Conservation (phyloP, 371 early-diverging fungal species). For the Saksenaea oblongispora region DNA sequence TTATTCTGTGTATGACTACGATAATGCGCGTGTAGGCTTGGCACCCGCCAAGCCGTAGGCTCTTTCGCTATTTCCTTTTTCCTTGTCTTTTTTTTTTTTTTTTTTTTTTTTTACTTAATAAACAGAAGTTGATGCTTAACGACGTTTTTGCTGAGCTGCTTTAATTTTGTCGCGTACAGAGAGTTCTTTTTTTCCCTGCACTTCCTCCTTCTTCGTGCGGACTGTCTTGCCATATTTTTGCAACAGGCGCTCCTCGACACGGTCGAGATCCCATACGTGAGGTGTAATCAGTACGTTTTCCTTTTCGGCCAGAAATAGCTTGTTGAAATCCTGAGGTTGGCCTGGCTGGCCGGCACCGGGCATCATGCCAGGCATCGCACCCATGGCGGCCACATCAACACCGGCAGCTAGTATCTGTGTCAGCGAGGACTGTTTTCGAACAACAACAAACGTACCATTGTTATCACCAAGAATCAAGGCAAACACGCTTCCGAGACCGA, state of each 20-base stretch:
- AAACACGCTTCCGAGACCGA: conserved; percentile 93
- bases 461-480: conserved; percentile 89
- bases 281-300: conserved; percentile 85
- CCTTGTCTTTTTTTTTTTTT: background rate
- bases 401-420: conserved; percentile 72
- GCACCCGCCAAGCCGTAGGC: conserved; percentile 22
- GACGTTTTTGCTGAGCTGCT: conserved; percentile 34
- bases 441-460: conserved; percentile 62
- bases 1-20: conserved; percentile 34
- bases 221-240: conserved; percentile 71
- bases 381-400: conserved; percentile 90
- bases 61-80: background rate
- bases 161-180: conserved; percentile 30
- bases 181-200: conserved; percentile 15
- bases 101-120: background rate
- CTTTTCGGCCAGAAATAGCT: conserved; percentile 84
- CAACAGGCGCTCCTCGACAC: conserved; percentile 83
- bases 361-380: conserved; percentile 50
- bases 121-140: conserved; percentile 4
- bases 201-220: background rate
- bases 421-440: background rate
- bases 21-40: conserved; percentile 20
- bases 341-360: conserved; percentile 61
- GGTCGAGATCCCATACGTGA: conserved; percentile 82
- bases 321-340: conserved; percentile 83